Base-by-base conservation (phyloP, 495 filamentous ascomycete genomes). In the Talaromyces wortmannii region DNA sequence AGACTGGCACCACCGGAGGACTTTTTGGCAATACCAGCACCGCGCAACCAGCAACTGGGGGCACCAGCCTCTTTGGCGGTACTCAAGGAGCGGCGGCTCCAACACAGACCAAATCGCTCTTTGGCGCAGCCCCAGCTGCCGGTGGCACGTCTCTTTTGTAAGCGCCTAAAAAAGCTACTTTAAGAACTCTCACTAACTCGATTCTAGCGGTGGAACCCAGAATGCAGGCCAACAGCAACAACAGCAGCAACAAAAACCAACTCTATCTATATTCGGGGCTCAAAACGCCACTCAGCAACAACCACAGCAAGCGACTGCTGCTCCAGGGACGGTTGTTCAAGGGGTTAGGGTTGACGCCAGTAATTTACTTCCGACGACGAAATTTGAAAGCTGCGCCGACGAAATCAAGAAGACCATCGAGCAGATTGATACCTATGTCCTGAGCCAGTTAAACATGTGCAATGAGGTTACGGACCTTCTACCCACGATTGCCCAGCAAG, bases 351-450 rank as follows among this genome's bases (percentile, higher is more conserved):
- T 96, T 36, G 87, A 91, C 68, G 64, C 88, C 31, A 80, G 78
- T 66, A 85, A 89, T 63, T 75, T 97, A 18, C 80, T 88, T 10
- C 82, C 87, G 5, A 96, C 91, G 0, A 96, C 94, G 7, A 87
- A 94, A 53, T 96, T 91, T 73, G 85, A 86, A 66, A 92, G 96
- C 72, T 84, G 95, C 42, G 81, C 89, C 45, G 87, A 92, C 59
- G 81, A 87, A 36, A 73, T 97, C n/a, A 89, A 95, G 58, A 80
- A 80, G 48, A 66, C 87, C 46, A 86, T 98, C 45, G 81, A 87
- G 50, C 63, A 66, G 11, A 82, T 95, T 57, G 92, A 98, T 66
- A 76, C 78, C 16, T 78, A 80, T 62, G 88, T 96, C 56, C 76
- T 85, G 31, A 73, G 77, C 50, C 87, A 91, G 62, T 90, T 91